Base-by-base conservation (phyloP, 2,329 filamentous ascomycete species). In the Pseudocercospora pini-densiflorae region DNA sequence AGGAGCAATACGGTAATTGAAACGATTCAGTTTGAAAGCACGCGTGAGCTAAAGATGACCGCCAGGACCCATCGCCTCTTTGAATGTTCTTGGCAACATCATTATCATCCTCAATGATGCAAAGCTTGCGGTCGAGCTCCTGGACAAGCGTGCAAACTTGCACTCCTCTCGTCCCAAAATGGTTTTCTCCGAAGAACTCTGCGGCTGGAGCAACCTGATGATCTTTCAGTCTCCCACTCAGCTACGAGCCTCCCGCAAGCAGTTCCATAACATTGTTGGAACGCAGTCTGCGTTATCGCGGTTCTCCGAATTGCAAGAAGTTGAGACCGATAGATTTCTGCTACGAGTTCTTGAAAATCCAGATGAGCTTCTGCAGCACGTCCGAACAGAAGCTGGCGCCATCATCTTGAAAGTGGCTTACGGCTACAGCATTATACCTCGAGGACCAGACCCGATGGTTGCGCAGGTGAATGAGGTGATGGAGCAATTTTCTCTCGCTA, bases 321-420 rank as follows among this genome's bases (percentile, higher is more conserved):
- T 73, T 0, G 84, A 86, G 64, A 77, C 78, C 2, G 75, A 77
- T 1, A 79, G 79, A 2, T 83, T 84, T 49, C 73, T 86, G 8
- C 72, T 82, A 27, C 78, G 80, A 12, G 68, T 83, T 10, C 63
- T 63, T 0, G 71, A 81, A 0, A 74, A 77, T 0, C 83, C 81
- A 0, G 71, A 78, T 2, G 68, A 77, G 0, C 65, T 84, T n/a
- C 40, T 79, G 0, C 65, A 80, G 5, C 82, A 85, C 59, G 77
- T 86, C 7, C 61, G 51, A 33, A 82, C 79, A 14, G 74, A 79
- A 47, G 77, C 81, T 0, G 80, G 78, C 0, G 77, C 77, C 0
- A 68, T 82, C 10, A 81, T 83, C 33, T 65, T 84, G 23, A 81
- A 81, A 47, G 77, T 82, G 16, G 71, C 76, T 5, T 83, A 83